Evolutionary conservation across 2,329 filamentous ascomycete species (phyloP).

Genomic region (Phialemonium atrogriseum): DNA sequence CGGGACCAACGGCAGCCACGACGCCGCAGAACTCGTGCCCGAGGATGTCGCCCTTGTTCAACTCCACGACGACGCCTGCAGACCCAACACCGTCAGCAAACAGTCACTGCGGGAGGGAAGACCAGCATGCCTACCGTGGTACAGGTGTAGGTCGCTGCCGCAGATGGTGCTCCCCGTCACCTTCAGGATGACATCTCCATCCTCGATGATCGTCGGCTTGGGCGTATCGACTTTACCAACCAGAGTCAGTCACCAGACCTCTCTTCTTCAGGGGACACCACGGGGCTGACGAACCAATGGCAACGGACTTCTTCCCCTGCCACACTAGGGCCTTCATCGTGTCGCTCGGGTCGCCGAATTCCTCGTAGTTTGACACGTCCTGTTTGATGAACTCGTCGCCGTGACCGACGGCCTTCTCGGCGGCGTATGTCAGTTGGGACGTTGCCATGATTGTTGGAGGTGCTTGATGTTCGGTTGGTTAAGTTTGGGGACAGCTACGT

Average conservation of each 20-base stretch:
- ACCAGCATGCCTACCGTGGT: too few relatives aligned
- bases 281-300: slow-evolving; percentile 41
- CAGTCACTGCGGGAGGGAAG: too few relatives aligned
- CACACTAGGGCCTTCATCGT: slow-evolving; percentile 76
- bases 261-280: too few relatives aligned
- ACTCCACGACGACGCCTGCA: slow-evolving; percentile 44
- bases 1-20: slow-evolving; percentile 46
- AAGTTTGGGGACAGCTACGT: too few relatives aligned
- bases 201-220: slow-evolving; percentile 65
- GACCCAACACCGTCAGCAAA: neutral
- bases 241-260: neutral
- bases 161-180: slow-evolving; percentile 58
- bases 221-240: slow-evolving; percentile 47
- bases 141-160: slow-evolving; percentile 50
- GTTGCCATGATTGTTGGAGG: slow-evolving; percentile 38
- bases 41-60: slow-evolving; percentile 58
- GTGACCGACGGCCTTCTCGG: slow-evolving; percentile 62
- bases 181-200: slow-evolving; percentile 70
- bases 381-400: slow-evolving; percentile 58
- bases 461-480: too few relatives aligned
- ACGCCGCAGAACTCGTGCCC: slow-evolving; percentile 55
- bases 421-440: slow-evolving; percentile 58
- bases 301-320: slow-evolving; percentile 73
- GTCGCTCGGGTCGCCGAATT: slow-evolving; percentile 38
- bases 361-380: slow-evolving; percentile 55